Conservation (phyloP, 2,329 filamentous ascomycete species). For the Hymenoscyphus occultus region DNA sequence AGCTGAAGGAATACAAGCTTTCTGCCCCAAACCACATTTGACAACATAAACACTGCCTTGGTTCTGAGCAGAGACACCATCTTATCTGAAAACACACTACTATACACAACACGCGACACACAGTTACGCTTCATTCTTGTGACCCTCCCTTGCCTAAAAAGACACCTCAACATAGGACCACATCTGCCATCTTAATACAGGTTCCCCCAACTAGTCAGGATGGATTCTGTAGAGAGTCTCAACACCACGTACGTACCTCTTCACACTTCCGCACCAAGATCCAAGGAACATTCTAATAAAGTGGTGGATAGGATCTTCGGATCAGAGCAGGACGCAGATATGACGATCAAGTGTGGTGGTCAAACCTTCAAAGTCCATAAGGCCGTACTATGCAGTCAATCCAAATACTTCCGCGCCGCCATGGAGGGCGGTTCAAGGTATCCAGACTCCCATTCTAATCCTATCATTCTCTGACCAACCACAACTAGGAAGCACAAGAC, state of each 20-base stretch:
- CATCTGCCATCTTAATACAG: too few relatives aligned
- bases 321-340: background rate
- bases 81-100: too few relatives aligned
- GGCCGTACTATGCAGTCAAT: background rate
- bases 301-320: background rate
- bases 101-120: too few relatives aligned
- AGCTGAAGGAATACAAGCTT: too few relatives aligned
- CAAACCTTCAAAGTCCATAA: background rate
- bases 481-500: background rate
- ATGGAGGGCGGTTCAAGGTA: background rate
- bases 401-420: background rate
- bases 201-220: too few relatives aligned
- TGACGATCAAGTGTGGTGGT: background rate
- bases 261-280: background rate
- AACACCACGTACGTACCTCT: background rate
- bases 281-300: background rate
- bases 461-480: background rate
- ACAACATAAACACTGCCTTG: too few relatives aligned
- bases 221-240: background rate
- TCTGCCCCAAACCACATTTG: too few relatives aligned
- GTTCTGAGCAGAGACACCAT: too few relatives aligned
- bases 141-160: too few relatives aligned
- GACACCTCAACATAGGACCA: too few relatives aligned
- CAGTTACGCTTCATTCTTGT: too few relatives aligned
- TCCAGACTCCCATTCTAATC: background rate